Conservation (phyloP, 2,329 filamentous ascomycete species). For the Penicillium expansum region DNA sequence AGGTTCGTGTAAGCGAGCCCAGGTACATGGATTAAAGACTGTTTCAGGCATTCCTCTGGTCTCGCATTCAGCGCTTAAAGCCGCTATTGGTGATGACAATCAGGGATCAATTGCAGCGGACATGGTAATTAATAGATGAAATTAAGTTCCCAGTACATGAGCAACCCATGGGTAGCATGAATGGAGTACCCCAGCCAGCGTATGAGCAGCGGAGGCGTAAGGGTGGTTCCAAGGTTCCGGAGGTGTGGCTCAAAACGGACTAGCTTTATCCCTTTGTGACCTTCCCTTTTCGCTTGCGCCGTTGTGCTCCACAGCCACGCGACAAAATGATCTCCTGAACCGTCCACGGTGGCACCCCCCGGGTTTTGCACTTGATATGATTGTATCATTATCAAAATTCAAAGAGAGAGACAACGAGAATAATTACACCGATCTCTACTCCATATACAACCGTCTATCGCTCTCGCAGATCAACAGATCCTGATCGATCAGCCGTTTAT, state of each 20-base stretch:
- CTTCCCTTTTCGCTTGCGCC: constrained; percentile 23
- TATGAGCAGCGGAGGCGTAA: neutral
- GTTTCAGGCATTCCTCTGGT: constrained; percentile 4
- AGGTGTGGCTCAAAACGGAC: constrained; percentile 1
- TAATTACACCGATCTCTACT: neutral
- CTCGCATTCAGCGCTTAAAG: constrained; percentile 20
- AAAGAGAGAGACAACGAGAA: neutral
- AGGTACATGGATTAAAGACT: neutral
- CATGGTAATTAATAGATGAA: neutral
- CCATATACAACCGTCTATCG: neutral
- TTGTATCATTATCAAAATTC: neutral
- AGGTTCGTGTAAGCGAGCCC: constrained; percentile 24
- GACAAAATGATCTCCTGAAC: constrained; percentile 15
- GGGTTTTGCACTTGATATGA: neutral
- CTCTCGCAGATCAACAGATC: constrained; percentile 1
- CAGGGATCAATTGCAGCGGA: neutral
- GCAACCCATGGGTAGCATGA: neutral
- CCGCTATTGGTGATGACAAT: constrained; percentile 5
- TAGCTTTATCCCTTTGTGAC: constrained; percentile 13
- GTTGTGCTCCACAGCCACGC: constrained; percentile 20
- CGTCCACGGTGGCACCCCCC: constrained; percentile 4
- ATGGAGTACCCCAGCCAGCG: neutral
- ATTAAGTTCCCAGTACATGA: neutral
- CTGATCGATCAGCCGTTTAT: constrained; percentile 38
- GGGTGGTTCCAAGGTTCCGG: constrained; percentile 3